phyloP scores from a whole-genome alignment of 495 filamentous ascomycete species.

The Penicillium roqueforti region DNA sequence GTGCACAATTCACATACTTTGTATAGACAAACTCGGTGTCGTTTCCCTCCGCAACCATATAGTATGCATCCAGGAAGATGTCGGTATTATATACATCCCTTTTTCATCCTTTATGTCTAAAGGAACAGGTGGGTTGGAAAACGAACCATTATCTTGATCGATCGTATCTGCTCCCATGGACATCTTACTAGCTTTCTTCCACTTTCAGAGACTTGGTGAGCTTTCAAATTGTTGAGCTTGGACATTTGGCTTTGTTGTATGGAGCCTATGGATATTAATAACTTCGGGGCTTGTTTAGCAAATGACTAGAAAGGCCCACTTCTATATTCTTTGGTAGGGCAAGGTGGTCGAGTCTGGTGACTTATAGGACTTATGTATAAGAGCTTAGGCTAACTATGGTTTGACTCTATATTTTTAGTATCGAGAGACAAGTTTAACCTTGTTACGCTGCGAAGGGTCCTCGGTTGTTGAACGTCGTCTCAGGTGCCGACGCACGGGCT shows the following conservation, averaged over 20 bases:
- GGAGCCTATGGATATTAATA: background rate
- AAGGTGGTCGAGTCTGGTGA: no score
- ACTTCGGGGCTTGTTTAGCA: background rate
- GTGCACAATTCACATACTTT: no score
- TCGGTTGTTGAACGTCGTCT: background rate
- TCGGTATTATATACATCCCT: no score
- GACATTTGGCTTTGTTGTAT: background rate
- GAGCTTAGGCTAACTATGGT: no score
- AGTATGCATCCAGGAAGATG: no score
- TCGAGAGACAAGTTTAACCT: background rate
- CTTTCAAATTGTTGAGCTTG: background rate
- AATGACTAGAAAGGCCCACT: no score
- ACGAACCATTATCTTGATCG: no score
- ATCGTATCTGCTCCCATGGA: background rate
- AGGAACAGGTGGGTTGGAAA: no score
- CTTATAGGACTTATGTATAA: background rate
- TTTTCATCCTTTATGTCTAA: no score
- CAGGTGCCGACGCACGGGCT: background rate
- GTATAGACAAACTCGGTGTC: no score
- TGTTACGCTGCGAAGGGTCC: background rate
- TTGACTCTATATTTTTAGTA: background rate
- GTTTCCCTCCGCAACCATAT: no score
- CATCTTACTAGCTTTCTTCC: background rate
- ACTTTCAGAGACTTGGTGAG: background rate
- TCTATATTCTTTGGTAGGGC: no score